Conservation (phyloP, 2,329 filamentous ascomycete species). For the Alternaria viburni region DNA sequence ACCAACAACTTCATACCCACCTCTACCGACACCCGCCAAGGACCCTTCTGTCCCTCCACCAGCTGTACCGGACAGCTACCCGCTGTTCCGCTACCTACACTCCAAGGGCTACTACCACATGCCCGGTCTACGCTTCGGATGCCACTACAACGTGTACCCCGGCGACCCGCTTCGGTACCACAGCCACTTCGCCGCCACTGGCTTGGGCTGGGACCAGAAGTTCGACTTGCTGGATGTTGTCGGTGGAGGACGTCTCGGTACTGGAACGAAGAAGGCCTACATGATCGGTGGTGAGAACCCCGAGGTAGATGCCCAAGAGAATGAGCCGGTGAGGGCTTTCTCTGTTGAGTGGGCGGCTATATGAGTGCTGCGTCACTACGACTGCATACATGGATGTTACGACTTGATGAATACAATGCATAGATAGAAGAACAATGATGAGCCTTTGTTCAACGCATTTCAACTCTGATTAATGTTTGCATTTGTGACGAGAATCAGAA, state of each 20-base stretch:
- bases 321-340: slow-evolving; percentile 69
- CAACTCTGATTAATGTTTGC: too few relatives aligned
- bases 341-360: slow-evolving; percentile 95
- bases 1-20: slow-evolving; percentile 54
- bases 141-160: slow-evolving; percentile 92
- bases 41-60: slow-evolving; percentile 40
- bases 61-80: slow-evolving; percentile 59
- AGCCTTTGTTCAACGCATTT: background rate
- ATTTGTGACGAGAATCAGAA: slow-evolving; percentile 4
- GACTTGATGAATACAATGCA: slow-evolving; percentile 10
- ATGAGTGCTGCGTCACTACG: slow-evolving; percentile 51
- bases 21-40: slow-evolving; percentile 30
- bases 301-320: slow-evolving; percentile 32
- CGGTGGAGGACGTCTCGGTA: slow-evolving; percentile 84
- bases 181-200: slow-evolving; percentile 89
- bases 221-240: slow-evolving; percentile 86
- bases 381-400: background rate
- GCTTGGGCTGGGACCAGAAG: slow-evolving; percentile 84
- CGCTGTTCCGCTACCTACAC: slow-evolving; percentile 82
- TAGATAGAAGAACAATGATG: slow-evolving; percentile 7
- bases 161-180: slow-evolving; percentile 95
- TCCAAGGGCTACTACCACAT: slow-evolving; percentile 82
- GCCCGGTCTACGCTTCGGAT: slow-evolving; percentile 91
- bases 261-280: slow-evolving; percentile 95
- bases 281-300: slow-evolving; percentile 73